Evolutionary conservation across 768 basidiomycete species (phyloP).

Genomic region (Boletus eberwhitei): DNA sequence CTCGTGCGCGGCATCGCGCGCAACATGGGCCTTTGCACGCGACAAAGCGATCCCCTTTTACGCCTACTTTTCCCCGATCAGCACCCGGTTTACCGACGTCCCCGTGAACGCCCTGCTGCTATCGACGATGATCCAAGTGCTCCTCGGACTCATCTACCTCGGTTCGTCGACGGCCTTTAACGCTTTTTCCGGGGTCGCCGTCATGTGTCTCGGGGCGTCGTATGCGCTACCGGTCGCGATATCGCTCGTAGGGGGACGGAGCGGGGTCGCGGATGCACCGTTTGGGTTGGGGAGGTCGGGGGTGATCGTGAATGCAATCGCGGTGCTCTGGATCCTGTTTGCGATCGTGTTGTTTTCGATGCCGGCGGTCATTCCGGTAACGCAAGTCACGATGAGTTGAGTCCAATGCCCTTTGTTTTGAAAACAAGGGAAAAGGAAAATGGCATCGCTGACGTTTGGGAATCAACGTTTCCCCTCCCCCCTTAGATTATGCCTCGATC

Average conservation of each 20-base stretch:
- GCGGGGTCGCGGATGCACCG: conserved; percentile 46
- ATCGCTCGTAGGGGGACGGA: conserved; percentile 43
- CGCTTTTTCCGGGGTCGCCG: conserved; percentile 63
- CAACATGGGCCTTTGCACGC: conserved; percentile 69
- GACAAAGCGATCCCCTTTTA: conserved; percentile 63
- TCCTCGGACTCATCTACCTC: conserved; percentile 62
- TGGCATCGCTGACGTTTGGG: neutral
- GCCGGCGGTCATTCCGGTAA: conserved; percentile 60
- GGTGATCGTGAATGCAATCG: conserved; percentile 43
- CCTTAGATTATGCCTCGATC: conserved; percentile 60
- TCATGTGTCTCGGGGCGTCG: conserved; percentile 63
- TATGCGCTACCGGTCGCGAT: conserved; percentile 62
- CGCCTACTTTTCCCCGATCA: conserved; percentile 44
- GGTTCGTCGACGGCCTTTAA: conserved; percentile 63
- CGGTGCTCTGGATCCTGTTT: conserved; percentile 58
- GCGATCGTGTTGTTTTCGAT: conserved; percentile 67
- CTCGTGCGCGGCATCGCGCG: conserved; percentile 62
- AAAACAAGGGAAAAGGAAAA: no score
- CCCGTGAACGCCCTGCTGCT: conserved; percentile 61
- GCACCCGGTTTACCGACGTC: conserved; percentile 39
- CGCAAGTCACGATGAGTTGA: conserved; percentile 45
- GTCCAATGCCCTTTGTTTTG: neutral
- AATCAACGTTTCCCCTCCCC: neutral
- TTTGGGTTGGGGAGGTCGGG: conserved; percentile 49
- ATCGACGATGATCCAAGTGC: conserved; percentile 53